Percentiles rank a stretch among this genome's conserved stretches.
These are phyloP conservation scores for Pythium sukuiense DNA, from an alignment of 352 stramenopile species.

Conservation along the genomic window DNA sequence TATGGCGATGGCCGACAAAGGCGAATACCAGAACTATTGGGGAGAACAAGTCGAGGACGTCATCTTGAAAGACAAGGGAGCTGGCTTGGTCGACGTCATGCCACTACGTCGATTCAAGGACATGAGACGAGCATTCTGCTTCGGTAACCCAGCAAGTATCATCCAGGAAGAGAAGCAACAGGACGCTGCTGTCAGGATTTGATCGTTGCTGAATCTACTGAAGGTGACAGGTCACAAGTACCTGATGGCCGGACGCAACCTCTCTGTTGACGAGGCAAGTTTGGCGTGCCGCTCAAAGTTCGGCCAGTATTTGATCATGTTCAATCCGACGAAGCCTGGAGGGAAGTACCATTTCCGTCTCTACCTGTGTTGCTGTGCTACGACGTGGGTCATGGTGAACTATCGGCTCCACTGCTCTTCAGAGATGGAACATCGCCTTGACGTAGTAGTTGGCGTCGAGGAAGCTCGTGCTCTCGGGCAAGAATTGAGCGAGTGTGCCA, in stretches of 20 bases:
- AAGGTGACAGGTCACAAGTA: slow-evolving; percentile 28
- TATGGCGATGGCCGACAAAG: slow-evolving; percentile 5
- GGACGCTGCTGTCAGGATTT: slow-evolving; percentile 22
- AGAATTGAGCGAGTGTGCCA: slow-evolving; percentile 2
- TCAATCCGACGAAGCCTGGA: slow-evolving; percentile 32
- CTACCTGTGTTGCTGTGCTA: slow-evolving; percentile 33
- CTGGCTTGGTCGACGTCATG: slow-evolving; percentile 24
- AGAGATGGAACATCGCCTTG: slow-evolving; percentile 16
- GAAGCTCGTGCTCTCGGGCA: slow-evolving; percentile 5
- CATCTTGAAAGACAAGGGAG: slow-evolving; percentile 5
- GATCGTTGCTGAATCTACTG: slow-evolving; percentile 27
- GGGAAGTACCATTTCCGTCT: slow-evolving; percentile 40
- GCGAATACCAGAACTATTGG: slow-evolving; percentile 4
- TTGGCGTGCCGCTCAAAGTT: slow-evolving; percentile 34
- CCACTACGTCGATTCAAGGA: slow-evolving; percentile 24
- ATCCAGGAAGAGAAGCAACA: neutral
- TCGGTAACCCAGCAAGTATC: slow-evolving; percentile 4
- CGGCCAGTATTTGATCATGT: slow-evolving; percentile 29
- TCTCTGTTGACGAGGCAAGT: slow-evolving; percentile 31
- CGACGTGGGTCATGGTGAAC: slow-evolving; percentile 28
- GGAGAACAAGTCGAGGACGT: slow-evolving; percentile 11
- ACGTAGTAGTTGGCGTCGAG: slow-evolving; percentile 2
- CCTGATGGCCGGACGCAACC: slow-evolving; percentile 25
- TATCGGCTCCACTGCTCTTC: slow-evolving; percentile 31
- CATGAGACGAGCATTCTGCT: slow-evolving; percentile 25